Evolutionary conservation across 2,329 filamentous ascomycete genomes (phyloP).

Genomic region (Celoporthe dispersa): DNA sequence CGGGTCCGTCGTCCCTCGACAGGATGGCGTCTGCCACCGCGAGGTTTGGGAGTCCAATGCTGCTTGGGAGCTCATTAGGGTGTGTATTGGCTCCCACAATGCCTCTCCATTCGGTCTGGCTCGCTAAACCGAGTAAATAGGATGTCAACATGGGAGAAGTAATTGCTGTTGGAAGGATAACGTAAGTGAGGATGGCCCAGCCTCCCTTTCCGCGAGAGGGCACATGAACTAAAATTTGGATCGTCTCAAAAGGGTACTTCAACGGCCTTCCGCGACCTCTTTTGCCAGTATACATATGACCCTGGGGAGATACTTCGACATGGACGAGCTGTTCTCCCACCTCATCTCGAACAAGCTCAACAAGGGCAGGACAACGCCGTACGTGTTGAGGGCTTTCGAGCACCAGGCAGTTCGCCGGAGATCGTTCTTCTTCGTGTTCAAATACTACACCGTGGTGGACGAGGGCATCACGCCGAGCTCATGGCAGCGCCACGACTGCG

Average conservation of each 20-base stretch:
- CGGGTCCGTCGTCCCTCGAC: slow-evolving; percentile 45
- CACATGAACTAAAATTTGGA: slow-evolving; percentile 20
- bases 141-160: slow-evolving; percentile 42
- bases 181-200: slow-evolving; percentile 44
- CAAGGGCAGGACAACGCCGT: slow-evolving; percentile 49
- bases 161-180: slow-evolving; percentile 60
- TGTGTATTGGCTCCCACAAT: background rate
- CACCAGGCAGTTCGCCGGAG: slow-evolving; percentile 52
- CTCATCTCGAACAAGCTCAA: slow-evolving; percentile 54
- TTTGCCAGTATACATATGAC: slow-evolving; percentile 64
- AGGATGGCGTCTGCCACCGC: slow-evolving; percentile 42
- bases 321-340: slow-evolving; percentile 62
- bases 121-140: slow-evolving; percentile 12
- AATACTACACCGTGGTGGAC: slow-evolving; percentile 66
- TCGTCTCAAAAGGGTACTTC: slow-evolving; percentile 52
- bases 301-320: slow-evolving; percentile 62
- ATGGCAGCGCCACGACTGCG: slow-evolving; percentile 62
- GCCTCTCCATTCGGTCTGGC: background rate
- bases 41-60: slow-evolving; percentile 45
- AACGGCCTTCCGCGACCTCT: slow-evolving; percentile 64
- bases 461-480: slow-evolving; percentile 59
- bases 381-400: slow-evolving; percentile 55
- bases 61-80: slow-evolving; percentile 47
- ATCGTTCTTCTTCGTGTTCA: slow-evolving; percentile 66
- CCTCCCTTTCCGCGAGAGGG: too few relatives aligned